Conservation (phyloP, 352 stramenopile genomes). For the Phytophthora sojae region DNA sequence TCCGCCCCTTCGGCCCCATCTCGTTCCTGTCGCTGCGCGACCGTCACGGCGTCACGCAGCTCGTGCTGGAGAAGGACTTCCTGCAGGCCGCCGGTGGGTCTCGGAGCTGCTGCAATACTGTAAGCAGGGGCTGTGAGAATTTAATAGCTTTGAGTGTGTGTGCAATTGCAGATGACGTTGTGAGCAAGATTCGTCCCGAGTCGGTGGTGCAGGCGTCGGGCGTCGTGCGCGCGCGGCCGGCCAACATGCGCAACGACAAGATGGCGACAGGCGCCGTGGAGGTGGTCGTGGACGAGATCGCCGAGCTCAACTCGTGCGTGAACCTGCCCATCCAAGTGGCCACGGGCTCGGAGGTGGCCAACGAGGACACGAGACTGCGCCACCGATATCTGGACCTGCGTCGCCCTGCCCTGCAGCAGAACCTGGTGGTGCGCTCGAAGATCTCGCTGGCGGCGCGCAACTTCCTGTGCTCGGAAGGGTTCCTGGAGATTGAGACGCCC, state of each 20-base stretch:
- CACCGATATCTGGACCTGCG: slow-evolving; percentile 87
- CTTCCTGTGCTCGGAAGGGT: slow-evolving; percentile 73
- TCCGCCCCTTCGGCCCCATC: slow-evolving; percentile 79
- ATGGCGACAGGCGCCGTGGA: slow-evolving; percentile 82
- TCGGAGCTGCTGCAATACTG: too few relatives aligned
- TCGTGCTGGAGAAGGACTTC: slow-evolving; percentile 77
- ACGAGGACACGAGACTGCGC: slow-evolving; percentile 78
- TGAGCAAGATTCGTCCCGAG: slow-evolving; percentile 72
- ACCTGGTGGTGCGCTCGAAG: slow-evolving; percentile 78
- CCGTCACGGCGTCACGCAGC: slow-evolving; percentile 79
- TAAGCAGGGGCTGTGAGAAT: neutral
- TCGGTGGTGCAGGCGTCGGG: slow-evolving; percentile 74
- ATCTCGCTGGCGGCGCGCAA: slow-evolving; percentile 77
- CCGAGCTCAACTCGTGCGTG: slow-evolving; percentile 68
- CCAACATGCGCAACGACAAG: slow-evolving; percentile 74
- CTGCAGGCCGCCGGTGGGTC: slow-evolving; percentile 45
- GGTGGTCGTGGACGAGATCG: slow-evolving; percentile 68
- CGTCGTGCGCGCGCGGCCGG: slow-evolving; percentile 61
- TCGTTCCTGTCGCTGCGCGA: slow-evolving; percentile 87
- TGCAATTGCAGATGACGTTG: slow-evolving; percentile 38
- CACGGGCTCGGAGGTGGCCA: slow-evolving; percentile 57
- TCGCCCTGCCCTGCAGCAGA: slow-evolving; percentile 76
- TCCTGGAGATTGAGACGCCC: slow-evolving; percentile 90
- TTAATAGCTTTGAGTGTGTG: neutral
- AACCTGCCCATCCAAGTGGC: slow-evolving; percentile 73